Evolutionary conservation across 2,329 filamentous ascomycete genomes (phyloP).

Genomic region (Emydomyces testavorans): DNA sequence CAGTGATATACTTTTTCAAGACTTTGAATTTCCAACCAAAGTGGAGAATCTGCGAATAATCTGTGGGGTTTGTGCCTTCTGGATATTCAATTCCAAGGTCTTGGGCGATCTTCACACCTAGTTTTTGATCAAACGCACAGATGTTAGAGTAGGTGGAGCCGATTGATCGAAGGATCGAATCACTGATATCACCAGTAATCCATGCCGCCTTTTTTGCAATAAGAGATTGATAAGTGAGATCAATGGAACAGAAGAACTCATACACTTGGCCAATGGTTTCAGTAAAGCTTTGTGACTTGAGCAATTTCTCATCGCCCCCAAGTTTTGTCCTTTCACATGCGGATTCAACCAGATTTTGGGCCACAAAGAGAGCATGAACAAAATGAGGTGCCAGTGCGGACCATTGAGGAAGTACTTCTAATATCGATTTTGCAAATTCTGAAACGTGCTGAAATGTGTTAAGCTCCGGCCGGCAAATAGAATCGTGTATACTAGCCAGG

Average conservation of each 20-base stretch:
- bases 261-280: slow-evolving; percentile 21
- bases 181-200: slow-evolving; percentile 34
- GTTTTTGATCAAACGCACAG: slow-evolving; percentile 22
- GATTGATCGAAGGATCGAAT: slow-evolving; percentile 27
- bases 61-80: slow-evolving; percentile 20
- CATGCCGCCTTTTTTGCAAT: slow-evolving; percentile 35
- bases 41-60: slow-evolving; percentile 28
- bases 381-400: slow-evolving; percentile 22
- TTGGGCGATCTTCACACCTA: slow-evolving; percentile 27
- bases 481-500: slow-evolving; percentile 24
- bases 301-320: slow-evolving; percentile 18
- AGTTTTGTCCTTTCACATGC: slow-evolving; percentile 22
- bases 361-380: slow-evolving; percentile 19
- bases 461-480: slow-evolving; percentile 21
- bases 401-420: slow-evolving; percentile 24
- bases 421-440: slow-evolving; percentile 23
- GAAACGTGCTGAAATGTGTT: slow-evolving; percentile 22
- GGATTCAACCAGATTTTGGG: slow-evolving; percentile 25
- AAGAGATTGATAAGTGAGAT: slow-evolving; percentile 29
- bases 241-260: slow-evolving; percentile 24
- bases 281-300: slow-evolving; percentile 17
- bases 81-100: slow-evolving; percentile 29
- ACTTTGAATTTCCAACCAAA: slow-evolving; percentile 58
- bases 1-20: slow-evolving; percentile 61
- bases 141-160: slow-evolving; percentile 25